Conservation (phyloP, 2,329 filamentous ascomycete genomes). For the Xylariomycetidae sp. region DNA sequence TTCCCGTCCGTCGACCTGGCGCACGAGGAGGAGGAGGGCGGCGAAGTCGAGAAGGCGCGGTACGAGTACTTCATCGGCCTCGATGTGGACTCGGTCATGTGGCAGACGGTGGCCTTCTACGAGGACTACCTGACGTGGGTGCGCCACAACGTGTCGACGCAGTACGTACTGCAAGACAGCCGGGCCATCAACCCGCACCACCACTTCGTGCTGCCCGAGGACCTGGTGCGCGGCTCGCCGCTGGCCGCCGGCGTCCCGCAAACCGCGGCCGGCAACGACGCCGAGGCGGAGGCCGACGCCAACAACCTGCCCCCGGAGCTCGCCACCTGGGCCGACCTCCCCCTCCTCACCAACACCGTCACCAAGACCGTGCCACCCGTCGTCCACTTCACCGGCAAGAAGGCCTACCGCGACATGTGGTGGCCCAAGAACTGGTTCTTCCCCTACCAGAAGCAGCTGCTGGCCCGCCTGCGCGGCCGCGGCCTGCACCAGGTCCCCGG, state of each 20-base stretch:
- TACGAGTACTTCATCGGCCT: not conserved
- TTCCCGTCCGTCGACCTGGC: too few species aligned
- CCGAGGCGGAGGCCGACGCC: not conserved
- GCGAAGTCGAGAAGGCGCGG: not conserved
- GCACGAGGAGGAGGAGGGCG: not conserved
- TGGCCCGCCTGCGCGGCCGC: not conserved
- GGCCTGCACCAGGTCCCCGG: not conserved
- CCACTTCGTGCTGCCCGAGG: not conserved
- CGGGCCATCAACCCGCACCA: not conserved
- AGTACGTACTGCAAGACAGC: not conserved
- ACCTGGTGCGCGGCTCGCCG: not conserved
- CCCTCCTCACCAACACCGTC: not conserved
- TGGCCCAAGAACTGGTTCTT: not conserved
- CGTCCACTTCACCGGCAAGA: not conserved
- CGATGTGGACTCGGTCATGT: not conserved
- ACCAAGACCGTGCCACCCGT: not conserved
- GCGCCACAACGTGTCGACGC: not conserved
- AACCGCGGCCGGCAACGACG: not conserved
- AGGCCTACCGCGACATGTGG: not conserved
- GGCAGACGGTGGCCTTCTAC: not conserved
- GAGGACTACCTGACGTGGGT: not conserved
- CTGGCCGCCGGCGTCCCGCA: not conserved
- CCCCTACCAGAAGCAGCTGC: not conserved
- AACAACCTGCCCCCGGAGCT: not conserved
- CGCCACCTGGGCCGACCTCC: not conserved